Conservation (phyloP, 1,284 basidiomycete species). For the Sporisorium reilianum region DNA sequence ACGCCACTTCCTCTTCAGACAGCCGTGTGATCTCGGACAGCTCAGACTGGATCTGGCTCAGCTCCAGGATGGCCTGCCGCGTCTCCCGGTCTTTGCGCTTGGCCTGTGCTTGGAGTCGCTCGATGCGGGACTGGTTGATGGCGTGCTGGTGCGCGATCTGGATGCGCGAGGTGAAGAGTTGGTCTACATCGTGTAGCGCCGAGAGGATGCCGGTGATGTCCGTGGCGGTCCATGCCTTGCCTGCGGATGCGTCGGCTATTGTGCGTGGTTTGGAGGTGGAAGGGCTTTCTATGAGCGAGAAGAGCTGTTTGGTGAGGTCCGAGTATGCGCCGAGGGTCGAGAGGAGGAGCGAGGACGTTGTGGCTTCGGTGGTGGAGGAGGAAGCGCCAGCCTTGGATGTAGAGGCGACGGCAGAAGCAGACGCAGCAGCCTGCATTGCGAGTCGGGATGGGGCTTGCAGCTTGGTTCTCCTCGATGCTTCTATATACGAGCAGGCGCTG, state of each 20-base stretch:
- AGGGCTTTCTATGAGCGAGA: slow-evolving; percentile 38
- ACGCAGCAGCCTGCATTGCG: slow-evolving; percentile 12
- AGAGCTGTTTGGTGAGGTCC: slow-evolving; percentile 42
- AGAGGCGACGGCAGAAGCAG: background rate
- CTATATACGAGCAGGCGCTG: background rate
- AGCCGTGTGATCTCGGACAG: slow-evolving; percentile 43
- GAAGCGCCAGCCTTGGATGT: slow-evolving; percentile 7
- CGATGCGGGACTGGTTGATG: slow-evolving; percentile 41
- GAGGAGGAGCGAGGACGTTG: slow-evolving; percentile 32
- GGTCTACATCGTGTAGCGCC: slow-evolving; percentile 35
- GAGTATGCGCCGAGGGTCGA: slow-evolving; percentile 47
- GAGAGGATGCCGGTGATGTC: slow-evolving; percentile 17
- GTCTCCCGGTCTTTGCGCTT: slow-evolving; percentile 39
- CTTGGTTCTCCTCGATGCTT: background rate
- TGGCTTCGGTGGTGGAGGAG: slow-evolving; percentile 19
- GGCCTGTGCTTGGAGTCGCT: slow-evolving; percentile 27
- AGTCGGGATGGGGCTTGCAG: background rate
- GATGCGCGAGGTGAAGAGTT: slow-evolving; percentile 28
- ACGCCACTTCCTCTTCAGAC: slow-evolving; percentile 32
- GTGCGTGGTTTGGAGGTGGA: slow-evolving; percentile 5
- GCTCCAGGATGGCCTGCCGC: slow-evolving; percentile 37
- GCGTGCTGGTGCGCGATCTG: slow-evolving; percentile 44
- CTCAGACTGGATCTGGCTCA: slow-evolving; percentile 43
- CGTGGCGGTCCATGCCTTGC: slow-evolving; percentile 20
- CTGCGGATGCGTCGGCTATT: slow-evolving; percentile 29